A percentile compares a stretch with the other conserved stretches of the same genome.
phyloP scores from a whole-genome alignment of 257 asterid species.

The Fraxinus excelsior region DNA sequence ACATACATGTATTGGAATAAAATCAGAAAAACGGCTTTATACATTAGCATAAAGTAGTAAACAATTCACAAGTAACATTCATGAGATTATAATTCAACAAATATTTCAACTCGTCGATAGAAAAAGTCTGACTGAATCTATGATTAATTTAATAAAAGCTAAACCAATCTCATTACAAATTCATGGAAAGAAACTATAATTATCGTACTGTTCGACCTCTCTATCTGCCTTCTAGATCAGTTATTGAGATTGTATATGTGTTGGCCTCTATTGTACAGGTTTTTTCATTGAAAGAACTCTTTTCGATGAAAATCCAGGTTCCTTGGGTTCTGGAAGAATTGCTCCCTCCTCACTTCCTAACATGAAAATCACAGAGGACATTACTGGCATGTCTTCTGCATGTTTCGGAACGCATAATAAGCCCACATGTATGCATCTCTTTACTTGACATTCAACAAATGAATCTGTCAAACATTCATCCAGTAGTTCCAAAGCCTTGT shows the following conservation, averaged over 20 bases:
- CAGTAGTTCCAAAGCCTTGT: conserved; percentile 29
- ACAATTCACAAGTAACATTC: too few relatives aligned
- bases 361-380: conserved; percentile 43
- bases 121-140: too few relatives aligned
- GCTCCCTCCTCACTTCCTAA: conserved; percentile 37
- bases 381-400: conserved; percentile 36
- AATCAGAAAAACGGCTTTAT: too few relatives aligned
- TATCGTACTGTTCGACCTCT: not conserved
- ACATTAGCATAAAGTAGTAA: too few relatives aligned
- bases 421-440: conserved; percentile 47
- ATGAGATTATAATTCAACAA: too few relatives aligned
- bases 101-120: too few relatives aligned
- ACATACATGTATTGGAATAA: too few relatives aligned
- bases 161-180: too few relatives aligned
- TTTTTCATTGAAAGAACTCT: conserved; percentile 16
- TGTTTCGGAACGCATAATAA: conserved; percentile 42
- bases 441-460: conserved; percentile 31
- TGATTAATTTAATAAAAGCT: too few relatives aligned
- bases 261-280: not conserved
- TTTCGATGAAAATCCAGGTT: conserved; percentile 45
- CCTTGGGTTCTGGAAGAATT: conserved; percentile 38
- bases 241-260: conserved; percentile 23
- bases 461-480: conserved; percentile 33
- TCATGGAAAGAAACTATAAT: too few relatives aligned
- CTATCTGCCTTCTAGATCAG: conserved; percentile 35